These are phyloP conservation scores for Solanum okadae DNA, from an alignment of 257 asterid genomes.

Conservation along the genomic window DNA sequence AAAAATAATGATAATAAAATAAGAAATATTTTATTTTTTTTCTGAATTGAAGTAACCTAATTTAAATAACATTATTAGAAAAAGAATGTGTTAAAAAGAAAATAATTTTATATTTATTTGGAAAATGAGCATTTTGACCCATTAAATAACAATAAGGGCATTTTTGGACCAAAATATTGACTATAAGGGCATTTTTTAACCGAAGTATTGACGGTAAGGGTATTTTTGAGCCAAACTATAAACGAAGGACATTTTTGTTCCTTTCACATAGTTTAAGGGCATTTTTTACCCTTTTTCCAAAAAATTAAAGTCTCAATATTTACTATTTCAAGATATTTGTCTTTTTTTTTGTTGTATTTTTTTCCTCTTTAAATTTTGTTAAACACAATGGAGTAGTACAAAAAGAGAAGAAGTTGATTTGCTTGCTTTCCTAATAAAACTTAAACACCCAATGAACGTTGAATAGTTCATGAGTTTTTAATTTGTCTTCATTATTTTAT, in stretches of 20 bases:
- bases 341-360: background rate
- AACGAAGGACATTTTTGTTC: background rate
- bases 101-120: no score
- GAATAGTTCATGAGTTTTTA: background rate
- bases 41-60: no score
- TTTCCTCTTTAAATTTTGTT: background rate
- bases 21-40: no score
- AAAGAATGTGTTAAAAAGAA: background rate
- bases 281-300: background rate
- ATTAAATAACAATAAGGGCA: no score
- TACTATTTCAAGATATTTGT: background rate
- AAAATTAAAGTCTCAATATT: no score
- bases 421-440: background rate
- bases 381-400: background rate
- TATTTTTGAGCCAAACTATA: no score
- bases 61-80: no score
- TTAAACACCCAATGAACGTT: background rate
- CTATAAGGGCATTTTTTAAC: no score
- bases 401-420: background rate
- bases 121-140: background rate
- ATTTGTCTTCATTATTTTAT: background rate
- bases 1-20: no score
- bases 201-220: no score
- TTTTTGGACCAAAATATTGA: no score
- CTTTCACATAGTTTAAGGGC: background rate